Percentiles rank a stretch among this genome's conserved stretches.
Evolutionary conservation across 805 yeast species (phyloP).

Genomic region (Candida succiphila): DNA sequence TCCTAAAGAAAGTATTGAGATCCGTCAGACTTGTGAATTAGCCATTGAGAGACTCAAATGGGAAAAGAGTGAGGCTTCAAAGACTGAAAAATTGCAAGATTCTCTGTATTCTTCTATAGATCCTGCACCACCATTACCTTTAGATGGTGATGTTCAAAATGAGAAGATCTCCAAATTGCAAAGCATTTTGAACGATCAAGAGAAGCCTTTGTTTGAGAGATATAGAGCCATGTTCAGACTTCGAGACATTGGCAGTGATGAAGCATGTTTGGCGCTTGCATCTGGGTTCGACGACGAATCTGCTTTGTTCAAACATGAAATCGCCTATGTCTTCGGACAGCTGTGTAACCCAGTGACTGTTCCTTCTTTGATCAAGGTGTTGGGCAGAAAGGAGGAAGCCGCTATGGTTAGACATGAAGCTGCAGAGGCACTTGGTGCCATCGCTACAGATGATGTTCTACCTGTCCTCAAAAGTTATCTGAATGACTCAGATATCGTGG

Average conservation of each 20-base stretch:
- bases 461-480: constrained; percentile 77
- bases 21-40: constrained; percentile 94
- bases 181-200: constrained; percentile 63
- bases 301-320: constrained; percentile 94
- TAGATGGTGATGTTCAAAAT: constrained; percentile 25
- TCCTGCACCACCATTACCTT: constrained; percentile 97
- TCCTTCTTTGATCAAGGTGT: constrained; percentile 75
- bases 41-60: constrained; percentile 93
- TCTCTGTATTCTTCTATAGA: constrained; percentile 83
- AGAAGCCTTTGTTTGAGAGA: constrained; percentile 77
- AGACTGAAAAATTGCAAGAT: constrained; percentile 60
- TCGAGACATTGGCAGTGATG: constrained; percentile 89
- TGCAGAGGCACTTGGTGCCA: constrained; percentile 96
- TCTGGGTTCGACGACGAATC: constrained; percentile 83
- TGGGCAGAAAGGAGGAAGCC: constrained; percentile 71
- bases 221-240: constrained; percentile 98
- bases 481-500: constrained; percentile 78
- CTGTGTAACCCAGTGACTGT: constrained; percentile 88
- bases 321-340: constrained; percentile 98
- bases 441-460: constrained; percentile 91
- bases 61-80: constrained; percentile 65
- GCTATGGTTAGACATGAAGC: constrained; percentile 99
- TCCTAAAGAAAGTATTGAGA: constrained; percentile 60
- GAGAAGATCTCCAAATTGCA: constrained; percentile 57
- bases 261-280: constrained; percentile 88